Conservation (phyloP, 2,329 filamentous ascomycete species). For the Colletotrichum noveboracense region DNA sequence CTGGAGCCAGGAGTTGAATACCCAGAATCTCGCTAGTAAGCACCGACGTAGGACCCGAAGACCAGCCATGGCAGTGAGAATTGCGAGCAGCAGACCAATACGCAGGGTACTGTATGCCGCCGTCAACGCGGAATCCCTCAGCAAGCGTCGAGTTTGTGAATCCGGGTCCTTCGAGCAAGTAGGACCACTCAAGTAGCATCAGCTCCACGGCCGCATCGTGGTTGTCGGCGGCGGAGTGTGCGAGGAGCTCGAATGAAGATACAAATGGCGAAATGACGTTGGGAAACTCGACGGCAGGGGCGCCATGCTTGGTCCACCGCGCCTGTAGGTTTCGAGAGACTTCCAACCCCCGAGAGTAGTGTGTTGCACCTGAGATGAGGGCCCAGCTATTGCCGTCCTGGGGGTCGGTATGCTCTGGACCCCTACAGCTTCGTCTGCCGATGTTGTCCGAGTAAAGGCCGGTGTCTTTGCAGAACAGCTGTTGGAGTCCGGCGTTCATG, state of each 20-base stretch:
- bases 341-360: constrained; percentile 17
- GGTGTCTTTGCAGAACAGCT: constrained; percentile 26
- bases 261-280: constrained; percentile 41
- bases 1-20: constrained; percentile 29
- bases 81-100: constrained; percentile 33
- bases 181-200: constrained; percentile 43
- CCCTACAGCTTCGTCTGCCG: constrained; percentile 34
- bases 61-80: constrained; percentile 42
- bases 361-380: constrained; percentile 31
- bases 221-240: constrained; percentile 40
- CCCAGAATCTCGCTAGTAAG: constrained; percentile 34
- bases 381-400: constrained; percentile 58
- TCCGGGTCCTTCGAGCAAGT: constrained; percentile 39
- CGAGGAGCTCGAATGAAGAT: constrained; percentile 37
- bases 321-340: constrained; percentile 41
- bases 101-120: constrained; percentile 36
- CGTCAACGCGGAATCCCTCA: constrained; percentile 45
- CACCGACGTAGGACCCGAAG: constrained; percentile 36
- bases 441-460: constrained; percentile 52
- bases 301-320: constrained; percentile 50
- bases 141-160: constrained; percentile 48
- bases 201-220: constrained; percentile 45
- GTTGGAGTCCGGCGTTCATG: constrained; percentile 25
- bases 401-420: constrained; percentile 45
- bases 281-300: constrained; percentile 45